Evolutionary conservation across 805 yeast genomes (phyloP), one percentile per base, ranked within the genome.

Genomic region (Debaryomyces maramus): DNA sequence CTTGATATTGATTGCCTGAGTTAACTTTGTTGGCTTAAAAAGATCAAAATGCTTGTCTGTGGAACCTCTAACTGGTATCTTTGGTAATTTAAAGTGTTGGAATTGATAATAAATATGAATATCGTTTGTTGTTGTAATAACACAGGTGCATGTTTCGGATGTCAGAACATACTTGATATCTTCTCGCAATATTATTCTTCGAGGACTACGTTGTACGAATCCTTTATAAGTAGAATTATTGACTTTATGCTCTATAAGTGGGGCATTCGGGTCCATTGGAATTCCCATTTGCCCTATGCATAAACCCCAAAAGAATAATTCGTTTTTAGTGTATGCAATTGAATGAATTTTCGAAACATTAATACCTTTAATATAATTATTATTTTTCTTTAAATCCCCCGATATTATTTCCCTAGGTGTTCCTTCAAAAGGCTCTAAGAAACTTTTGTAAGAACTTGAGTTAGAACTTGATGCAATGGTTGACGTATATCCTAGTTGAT

Each of bases 271-370:
- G 10, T 34, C 43, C 5, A 53, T 34, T 10, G 66, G 50, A 36
- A 76, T 65, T 3, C 91, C 91, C 81, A 88, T 78, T 57, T 88
- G 96, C 0, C 96, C 96, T 24, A 79, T 63, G 53, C 88, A 85
- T 26, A 83, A 61, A 2, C 96, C 96, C 95, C 96, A 88, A 27
- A 78, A 59, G 44, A 64, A 76, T 1, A 84, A 47, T 7, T 74
- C 76, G 31, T 64, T 56, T 5, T 63, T 65, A 0, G 81, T 64
- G 44, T 70, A 83, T 0, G 77, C 85, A 14, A 81, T 71, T 3
- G 91, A 79, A 55, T 87, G 95, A 9, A 83, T 70, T 34, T 74
- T 79, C 3, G 95, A 85, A 14, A 85, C 81, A 1, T 81, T 67
- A 17, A 79, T 62, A 5, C 81, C 82, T 5, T 51, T 52, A 13